Percentiles rank a stretch among this genome's conserved stretches.
These are phyloP conservation scores for Coprinopsis sp. DNA, from an alignment of 768 basidiomycete species.

Conservation along the genomic window DNA sequence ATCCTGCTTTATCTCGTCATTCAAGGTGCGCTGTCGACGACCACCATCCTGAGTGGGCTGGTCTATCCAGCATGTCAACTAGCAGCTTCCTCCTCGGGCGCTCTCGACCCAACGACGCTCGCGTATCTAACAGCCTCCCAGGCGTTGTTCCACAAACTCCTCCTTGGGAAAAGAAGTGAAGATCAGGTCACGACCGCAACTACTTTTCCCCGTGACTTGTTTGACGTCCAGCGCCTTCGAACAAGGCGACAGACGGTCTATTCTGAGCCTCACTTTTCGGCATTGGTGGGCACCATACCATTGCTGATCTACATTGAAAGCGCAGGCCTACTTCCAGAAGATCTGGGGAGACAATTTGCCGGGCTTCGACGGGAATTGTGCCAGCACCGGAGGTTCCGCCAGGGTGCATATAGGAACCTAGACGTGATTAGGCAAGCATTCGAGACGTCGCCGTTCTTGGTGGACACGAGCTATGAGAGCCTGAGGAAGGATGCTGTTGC, in stretches of 20 bases:
- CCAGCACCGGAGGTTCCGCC: conserved; percentile 62
- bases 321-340: conserved; percentile 45
- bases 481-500: conserved; percentile 60
- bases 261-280: conserved; percentile 57
- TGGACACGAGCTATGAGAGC: conserved; percentile 40
- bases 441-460: conserved; percentile 53
- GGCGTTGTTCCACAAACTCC: conserved; percentile 51
- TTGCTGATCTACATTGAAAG: conserved; percentile 68
- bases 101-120: conserved; percentile 34
- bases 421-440: conserved; percentile 67
- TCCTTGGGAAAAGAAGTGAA: conserved; percentile 44
- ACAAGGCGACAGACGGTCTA: conserved; percentile 69
- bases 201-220: conserved; percentile 45
- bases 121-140: conserved; percentile 61
- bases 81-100: conserved; percentile 34
- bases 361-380: conserved; percentile 57
- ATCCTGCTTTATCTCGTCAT: conserved; percentile 62
- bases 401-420: conserved; percentile 71
- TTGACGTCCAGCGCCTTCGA: conserved; percentile 64
- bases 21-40: conserved; percentile 64
- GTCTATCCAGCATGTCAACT: conserved; percentile 77
- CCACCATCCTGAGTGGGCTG: conserved; percentile 67
- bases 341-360: conserved; percentile 44
- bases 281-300: conserved; percentile 61
- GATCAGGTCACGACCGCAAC: no score